Evolutionary conservation across 306 rosid genomes (phyloP).

Genomic region (Heteromeles arbutifolia): DNA sequence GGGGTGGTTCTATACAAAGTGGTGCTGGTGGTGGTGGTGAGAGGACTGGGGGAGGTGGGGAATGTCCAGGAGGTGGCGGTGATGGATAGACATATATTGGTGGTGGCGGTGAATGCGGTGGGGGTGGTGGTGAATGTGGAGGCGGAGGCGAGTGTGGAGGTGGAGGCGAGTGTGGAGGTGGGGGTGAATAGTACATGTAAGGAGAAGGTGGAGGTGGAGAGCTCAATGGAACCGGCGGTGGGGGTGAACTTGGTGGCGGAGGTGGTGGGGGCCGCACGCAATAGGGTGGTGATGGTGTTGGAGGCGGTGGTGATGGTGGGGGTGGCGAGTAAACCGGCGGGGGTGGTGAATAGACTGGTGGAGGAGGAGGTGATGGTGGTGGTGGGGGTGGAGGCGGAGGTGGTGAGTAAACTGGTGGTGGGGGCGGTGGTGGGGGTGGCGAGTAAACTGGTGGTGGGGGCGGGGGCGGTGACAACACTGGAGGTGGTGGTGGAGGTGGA

Average conservation of each 20-base stretch:
- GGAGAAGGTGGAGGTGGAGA: constrained; percentile 29
- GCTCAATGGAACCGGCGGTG: constrained; percentile 19
- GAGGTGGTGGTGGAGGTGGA: constrained; percentile 16
- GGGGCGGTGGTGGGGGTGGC: constrained; percentile 12
- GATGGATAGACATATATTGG: constrained; percentile 49
- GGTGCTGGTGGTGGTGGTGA: constrained; percentile 53
- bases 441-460: constrained; percentile 1
- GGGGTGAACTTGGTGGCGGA: constrained; percentile 36
- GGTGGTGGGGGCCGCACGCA: constrained; percentile 41
- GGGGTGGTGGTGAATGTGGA: constrained; percentile 53
- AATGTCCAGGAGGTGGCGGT: constrained; percentile 55
- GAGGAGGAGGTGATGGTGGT: constrained; percentile 12
- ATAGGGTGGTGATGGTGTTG: constrained; percentile 31
- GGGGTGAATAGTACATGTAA: constrained; percentile 14
- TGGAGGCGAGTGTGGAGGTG: constrained; percentile 30
- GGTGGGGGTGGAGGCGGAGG: constrained; percentile 12
- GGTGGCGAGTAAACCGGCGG: constrained; percentile 33
- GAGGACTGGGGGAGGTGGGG: constrained; percentile 51
- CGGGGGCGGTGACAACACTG: constrained; percentile 16
- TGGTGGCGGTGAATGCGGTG: constrained; percentile 55
- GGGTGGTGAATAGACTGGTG: constrained; percentile 14
- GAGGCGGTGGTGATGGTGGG: neutral
- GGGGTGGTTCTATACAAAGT: constrained; percentile 65
- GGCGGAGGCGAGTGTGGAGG: constrained; percentile 30
- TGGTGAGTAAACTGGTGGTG: constrained; percentile 19